Evolutionary conservation across 164 flowering plant genomes (phyloP).

Genomic region (Liquidambar formosana): DNA sequence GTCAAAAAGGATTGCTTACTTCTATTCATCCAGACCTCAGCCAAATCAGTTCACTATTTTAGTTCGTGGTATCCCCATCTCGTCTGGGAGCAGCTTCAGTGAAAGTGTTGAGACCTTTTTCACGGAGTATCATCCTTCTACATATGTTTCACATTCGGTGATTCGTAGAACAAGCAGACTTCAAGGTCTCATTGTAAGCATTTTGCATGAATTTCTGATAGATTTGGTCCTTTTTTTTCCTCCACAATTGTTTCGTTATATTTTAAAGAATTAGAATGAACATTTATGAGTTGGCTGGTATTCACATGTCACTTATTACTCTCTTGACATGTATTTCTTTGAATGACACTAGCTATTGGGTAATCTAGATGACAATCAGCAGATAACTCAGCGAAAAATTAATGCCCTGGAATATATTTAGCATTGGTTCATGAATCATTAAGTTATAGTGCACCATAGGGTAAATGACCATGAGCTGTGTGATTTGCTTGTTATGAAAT

Average conservation of each 20-base stretch:
- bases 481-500: not conserved
- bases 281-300: not conserved
- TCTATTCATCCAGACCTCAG: constrained; percentile 72
- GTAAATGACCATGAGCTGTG: not conserved
- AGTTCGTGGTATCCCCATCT: constrained; percentile 69
- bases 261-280: not conserved
- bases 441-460: too few species aligned
- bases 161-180: constrained; percentile 69
- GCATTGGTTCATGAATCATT: not conserved
- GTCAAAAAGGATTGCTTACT: constrained; percentile 58
- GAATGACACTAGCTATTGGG: not conserved
- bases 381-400: too few species aligned
- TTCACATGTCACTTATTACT: not conserved
- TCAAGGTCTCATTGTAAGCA: constrained; percentile 68
- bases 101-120: constrained; percentile 74
- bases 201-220: not conserved
- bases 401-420: too few species aligned
- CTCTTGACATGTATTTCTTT: not conserved
- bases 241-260: not conserved
- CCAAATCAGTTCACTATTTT: constrained; percentile 80
- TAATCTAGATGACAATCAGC: not conserved
- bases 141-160: constrained; percentile 75
- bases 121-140: constrained; percentile 68
- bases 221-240: not conserved
- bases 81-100: constrained; percentile 49